Conservation (phyloP, 108 stramenopile species). For the Nitzschia palea region DNA sequence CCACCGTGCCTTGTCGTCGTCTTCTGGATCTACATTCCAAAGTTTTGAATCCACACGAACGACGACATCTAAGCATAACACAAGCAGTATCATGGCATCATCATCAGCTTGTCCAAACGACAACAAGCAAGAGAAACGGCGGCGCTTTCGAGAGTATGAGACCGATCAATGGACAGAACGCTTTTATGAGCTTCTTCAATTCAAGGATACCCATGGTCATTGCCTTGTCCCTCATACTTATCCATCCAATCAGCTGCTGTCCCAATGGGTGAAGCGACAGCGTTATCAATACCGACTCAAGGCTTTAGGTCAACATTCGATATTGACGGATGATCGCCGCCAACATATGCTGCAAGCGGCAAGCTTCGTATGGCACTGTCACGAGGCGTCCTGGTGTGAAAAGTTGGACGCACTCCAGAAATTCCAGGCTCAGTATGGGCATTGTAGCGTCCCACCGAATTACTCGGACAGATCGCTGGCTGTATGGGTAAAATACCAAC, state of each 20-base stretch:
- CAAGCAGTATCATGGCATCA: too few species aligned
- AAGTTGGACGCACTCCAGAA: neutral
- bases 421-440: neutral
- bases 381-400: neutral
- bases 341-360: constrained; percentile 4
- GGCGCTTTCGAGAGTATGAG: neutral
- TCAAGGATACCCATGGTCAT: constrained; percentile 33
- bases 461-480: constrained; percentile 33
- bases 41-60: neutral
- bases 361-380: neutral
- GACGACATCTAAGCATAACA: too few species aligned
- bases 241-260: constrained; percentile 16
- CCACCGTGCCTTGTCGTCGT: neutral
- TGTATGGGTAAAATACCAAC: constrained; percentile 43
- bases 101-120: too few species aligned
- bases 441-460: neutral
- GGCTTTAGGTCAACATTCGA: constrained; percentile 1
- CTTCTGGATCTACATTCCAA: neutral
- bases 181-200: constrained; percentile 23
- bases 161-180: constrained; percentile 9
- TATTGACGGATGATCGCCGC: constrained; percentile 37
- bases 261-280: constrained; percentile 36
- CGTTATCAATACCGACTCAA: constrained; percentile 30
- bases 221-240: constrained; percentile 40
- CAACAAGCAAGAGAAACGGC: too few species aligned